phyloP scores from a whole-genome alignment of 768 basidiomycete species.

The Boletus reticulatus region DNA sequence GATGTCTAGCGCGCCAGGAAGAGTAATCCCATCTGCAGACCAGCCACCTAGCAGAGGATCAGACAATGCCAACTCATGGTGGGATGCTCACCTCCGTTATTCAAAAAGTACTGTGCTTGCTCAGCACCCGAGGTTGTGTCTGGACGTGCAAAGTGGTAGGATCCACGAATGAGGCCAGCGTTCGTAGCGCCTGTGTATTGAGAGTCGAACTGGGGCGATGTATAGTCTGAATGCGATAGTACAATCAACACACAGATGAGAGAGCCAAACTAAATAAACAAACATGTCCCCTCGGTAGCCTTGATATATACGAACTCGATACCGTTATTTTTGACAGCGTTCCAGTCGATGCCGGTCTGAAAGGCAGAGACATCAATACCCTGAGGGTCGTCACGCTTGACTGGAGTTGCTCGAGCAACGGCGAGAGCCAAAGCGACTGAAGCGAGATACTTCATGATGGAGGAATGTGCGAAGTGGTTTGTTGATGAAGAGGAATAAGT shows the following conservation, averaged over 20 bases:
- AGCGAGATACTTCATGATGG: neutral
- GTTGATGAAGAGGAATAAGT: neutral
- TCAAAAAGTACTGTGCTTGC: constrained; percentile 59
- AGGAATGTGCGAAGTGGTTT: neutral
- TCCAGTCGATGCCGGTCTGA: neutral
- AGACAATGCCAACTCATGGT: neutral
- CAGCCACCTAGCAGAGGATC: constrained; percentile 41
- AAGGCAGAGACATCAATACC: neutral
- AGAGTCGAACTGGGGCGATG: constrained; percentile 32
- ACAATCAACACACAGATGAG: neutral
- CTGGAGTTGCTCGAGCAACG: neutral
- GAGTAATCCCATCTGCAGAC: constrained; percentile 54
- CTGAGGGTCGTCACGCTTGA: neutral
- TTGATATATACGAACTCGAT: neutral
- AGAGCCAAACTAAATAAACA: neutral
- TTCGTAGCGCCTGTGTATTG: constrained; percentile 58
- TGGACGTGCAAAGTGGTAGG: constrained; percentile 60
- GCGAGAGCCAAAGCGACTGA: neutral
- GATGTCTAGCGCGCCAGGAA: constrained; percentile 65
- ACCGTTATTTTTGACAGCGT: neutral
- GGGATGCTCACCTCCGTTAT: constrained; percentile 43
- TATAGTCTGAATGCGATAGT: neutral
- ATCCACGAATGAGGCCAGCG: constrained; percentile 56
- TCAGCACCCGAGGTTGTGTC: constrained; percentile 49
- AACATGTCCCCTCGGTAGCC: neutral